Evolutionary conservation across 306 rosid species (phyloP).

Genomic region (Bauhinia variegata): DNA sequence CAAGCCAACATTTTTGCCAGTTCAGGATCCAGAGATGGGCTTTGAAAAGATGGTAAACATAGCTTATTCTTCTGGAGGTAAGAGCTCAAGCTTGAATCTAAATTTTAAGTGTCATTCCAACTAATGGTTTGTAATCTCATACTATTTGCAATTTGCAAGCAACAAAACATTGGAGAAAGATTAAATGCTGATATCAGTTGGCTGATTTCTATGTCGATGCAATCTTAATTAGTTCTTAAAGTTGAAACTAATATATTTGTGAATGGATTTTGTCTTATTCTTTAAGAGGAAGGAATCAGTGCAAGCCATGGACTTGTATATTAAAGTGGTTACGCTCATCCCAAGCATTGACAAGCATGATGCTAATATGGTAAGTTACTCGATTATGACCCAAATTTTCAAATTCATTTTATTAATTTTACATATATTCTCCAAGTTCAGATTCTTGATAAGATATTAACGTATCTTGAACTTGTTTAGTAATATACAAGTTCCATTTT

Average conservation of each 20-base stretch:
- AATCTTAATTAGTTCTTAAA: conserved; percentile 7
- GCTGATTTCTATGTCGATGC: conserved; percentile 26
- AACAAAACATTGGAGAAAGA: conserved; percentile 62
- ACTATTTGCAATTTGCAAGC: conserved; percentile 71
- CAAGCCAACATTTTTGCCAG: conserved; percentile 85
- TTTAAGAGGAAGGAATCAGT: conserved; percentile 74
- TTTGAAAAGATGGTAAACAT: conserved; percentile 89
- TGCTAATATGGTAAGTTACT: conserved; percentile 70
- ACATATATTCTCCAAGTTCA: conserved; percentile 16
- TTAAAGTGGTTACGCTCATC: conserved; percentile 71
- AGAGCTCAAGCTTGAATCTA: conserved; percentile 30
- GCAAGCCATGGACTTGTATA: conserved; percentile 70
- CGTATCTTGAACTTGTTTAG: conserved; percentile 21
- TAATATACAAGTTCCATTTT: background rate
- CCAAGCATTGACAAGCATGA: conserved; percentile 83
- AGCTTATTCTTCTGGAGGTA: conserved; percentile 90
- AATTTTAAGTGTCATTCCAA: conserved; percentile 20
- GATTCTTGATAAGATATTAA: conserved; percentile 26
- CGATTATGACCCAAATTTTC: conserved; percentile 23
- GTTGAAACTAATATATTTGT: conserved; percentile 14
- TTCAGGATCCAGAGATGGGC: conserved; percentile 90
- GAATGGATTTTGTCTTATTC: conserved; percentile 35
- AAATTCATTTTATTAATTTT: conserved; percentile 27
- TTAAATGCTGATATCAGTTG: conserved; percentile 77
- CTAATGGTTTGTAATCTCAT: conserved; percentile 23